Conservation (phyloP, 2,329 filamentous ascomycete species). For the Venturia nashicola region DNA sequence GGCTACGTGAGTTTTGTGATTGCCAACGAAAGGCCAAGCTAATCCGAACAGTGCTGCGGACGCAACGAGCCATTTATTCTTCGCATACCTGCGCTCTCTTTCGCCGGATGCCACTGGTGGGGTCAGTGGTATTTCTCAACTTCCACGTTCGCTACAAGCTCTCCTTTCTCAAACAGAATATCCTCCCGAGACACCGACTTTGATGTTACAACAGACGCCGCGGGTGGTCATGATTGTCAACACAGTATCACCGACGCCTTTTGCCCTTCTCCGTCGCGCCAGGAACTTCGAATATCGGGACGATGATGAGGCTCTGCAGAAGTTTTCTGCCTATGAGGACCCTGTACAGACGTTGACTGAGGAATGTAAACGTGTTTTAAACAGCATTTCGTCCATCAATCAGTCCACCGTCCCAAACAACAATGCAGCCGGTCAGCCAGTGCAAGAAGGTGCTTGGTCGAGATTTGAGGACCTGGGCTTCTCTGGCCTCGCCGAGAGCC, state of each 20-base stretch:
- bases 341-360: constrained; percentile 80
- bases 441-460: constrained; percentile 87
- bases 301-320: constrained; percentile 69
- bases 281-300: constrained; percentile 95
- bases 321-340: constrained; percentile 81
- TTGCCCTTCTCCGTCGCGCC: constrained; percentile 75
- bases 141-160: constrained; percentile 84
- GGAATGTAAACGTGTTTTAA: constrained; percentile 83
- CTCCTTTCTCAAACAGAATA: constrained; percentile 89
- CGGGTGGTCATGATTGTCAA: constrained; percentile 97
- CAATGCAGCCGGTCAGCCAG: constrained; percentile 44
- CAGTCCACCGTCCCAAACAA: constrained; percentile 63
- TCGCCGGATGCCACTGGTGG: constrained; percentile 62
- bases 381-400: constrained; percentile 77
- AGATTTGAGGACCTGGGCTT: constrained; percentile 94
- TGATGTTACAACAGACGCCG: constrained; percentile 70
- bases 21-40: constrained; percentile 9
- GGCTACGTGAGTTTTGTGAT: constrained; percentile 49
- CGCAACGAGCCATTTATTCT: constrained; percentile 93
- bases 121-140: constrained; percentile 65
- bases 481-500: constrained; percentile 59
- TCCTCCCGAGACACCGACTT: constrained; percentile 63
- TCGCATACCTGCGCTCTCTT: constrained; percentile 85
- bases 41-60: constrained; percentile 60
- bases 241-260: constrained; percentile 85